These are phyloP conservation scores for Fusarium longipes DNA, from an alignment of 2,329 filamentous ascomycete genomes.

Conservation along the genomic window DNA sequence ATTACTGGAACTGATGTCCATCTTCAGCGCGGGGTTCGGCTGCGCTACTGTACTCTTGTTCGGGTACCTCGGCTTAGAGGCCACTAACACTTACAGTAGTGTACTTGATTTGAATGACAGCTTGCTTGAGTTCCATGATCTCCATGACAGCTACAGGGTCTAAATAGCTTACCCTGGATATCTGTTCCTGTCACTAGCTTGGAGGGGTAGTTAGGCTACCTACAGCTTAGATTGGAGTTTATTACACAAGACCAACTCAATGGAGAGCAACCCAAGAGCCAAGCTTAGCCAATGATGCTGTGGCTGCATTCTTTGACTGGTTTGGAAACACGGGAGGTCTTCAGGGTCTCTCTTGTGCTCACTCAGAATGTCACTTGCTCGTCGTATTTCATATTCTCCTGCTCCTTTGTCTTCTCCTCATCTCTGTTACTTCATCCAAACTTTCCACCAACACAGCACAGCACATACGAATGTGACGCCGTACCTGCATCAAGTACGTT, in stretches of 20 bases:
- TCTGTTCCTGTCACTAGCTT: constrained; percentile 11
- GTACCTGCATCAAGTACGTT: constrained; percentile 40
- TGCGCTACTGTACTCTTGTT: constrained; percentile 28
- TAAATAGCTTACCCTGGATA: constrained; percentile 28
- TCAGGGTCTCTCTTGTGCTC: neutral
- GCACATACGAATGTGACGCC: constrained; percentile 22
- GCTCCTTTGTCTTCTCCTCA: constrained; percentile 3
- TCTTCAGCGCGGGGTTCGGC: constrained; percentile 43
- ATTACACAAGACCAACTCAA: constrained; percentile 31
- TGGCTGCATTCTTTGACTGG: constrained; percentile 34
- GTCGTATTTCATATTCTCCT: constrained; percentile 20
- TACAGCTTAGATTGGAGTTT: constrained; percentile 8
- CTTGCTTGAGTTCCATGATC: neutral
- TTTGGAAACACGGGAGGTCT: neutral
- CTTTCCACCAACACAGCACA: constrained; percentile 20
- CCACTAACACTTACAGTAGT: constrained; percentile 32
- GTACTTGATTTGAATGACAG: neutral
- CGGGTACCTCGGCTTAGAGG: constrained; percentile 24
- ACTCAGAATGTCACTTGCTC: constrained; percentile 28
- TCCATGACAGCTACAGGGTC: constrained; percentile 26
- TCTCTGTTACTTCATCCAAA: constrained; percentile 22
- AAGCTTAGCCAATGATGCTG: constrained; percentile 33
- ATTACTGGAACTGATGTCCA: neutral
- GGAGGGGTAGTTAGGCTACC: too few relatives aligned
- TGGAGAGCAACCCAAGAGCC: constrained; percentile 4